A percentile compares a stretch with the other conserved stretches of the same genome.
Evolutionary conservation across 495 filamentous ascomycete genomes (phyloP).

Genomic region (Lasiosphaeriaceae sp.): DNA sequence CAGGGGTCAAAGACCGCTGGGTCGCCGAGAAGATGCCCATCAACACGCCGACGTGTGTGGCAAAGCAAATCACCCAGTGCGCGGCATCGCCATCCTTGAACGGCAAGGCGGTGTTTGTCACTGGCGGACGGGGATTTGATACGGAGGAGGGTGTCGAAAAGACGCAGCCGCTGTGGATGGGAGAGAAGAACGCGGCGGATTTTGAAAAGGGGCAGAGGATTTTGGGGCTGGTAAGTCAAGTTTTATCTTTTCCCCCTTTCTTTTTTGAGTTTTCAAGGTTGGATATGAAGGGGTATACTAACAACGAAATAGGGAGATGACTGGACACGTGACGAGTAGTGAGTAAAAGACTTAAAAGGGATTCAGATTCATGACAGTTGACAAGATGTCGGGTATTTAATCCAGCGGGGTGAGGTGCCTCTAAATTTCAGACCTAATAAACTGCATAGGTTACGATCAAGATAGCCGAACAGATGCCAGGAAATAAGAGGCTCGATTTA

Average conservation of each 20-base stretch:
- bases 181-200: conserved; percentile 33
- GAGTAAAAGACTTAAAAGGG: too few species aligned
- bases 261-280: too few species aligned
- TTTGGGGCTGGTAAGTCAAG: conserved; percentile 22
- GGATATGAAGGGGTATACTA: too few species aligned
- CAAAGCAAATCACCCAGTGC: conserved; percentile 39
- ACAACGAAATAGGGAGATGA: too few species aligned
- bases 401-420: too few species aligned
- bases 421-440: too few species aligned
- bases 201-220: conserved; percentile 38
- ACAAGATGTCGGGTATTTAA: too few species aligned
- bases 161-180: conserved; percentile 43
- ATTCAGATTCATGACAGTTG: too few species aligned
- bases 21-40: conserved; percentile 40
- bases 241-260: not conserved
- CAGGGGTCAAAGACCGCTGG: conserved; percentile 42
- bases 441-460: too few species aligned
- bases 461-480: too few species aligned
- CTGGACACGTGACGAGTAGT: not conserved
- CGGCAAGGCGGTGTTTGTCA: conserved; percentile 45
- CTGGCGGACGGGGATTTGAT: conserved; percentile 47
- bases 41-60: conserved; percentile 44
- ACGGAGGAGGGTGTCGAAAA: conserved; percentile 42
- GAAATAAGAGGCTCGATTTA: too few species aligned
- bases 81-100: conserved; percentile 35